Percentiles rank a stretch among this genome's conserved stretches.
phyloP scores from a whole-genome alignment of 192 early-diverging fungal genomes.

The Powellomyces hirtus region DNA sequence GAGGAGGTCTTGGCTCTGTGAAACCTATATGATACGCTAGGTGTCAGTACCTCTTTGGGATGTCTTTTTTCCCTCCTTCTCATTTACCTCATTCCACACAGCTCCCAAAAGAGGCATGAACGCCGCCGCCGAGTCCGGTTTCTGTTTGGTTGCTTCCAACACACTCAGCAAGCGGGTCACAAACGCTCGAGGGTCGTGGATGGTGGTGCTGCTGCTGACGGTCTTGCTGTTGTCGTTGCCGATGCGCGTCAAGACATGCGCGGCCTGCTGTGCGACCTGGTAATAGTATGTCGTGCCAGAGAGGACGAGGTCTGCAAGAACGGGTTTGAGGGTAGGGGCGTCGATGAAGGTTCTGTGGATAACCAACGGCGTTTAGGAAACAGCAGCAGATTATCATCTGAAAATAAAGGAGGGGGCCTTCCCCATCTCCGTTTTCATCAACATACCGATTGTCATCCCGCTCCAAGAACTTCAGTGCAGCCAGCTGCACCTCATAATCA shows the following conservation, averaged over 20 bases:
- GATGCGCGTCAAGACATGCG: slow-evolving; percentile 3
- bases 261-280: slow-evolving; percentile 19
- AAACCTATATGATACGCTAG: too few species aligned
- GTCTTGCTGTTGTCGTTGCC: slow-evolving; percentile 25
- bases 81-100: background rate
- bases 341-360: too few species aligned
- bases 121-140: background rate
- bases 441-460: background rate
- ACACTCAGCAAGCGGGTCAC: background rate
- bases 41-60: background rate
- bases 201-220: background rate
- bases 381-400: slow-evolving; percentile 30
- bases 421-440: background rate
- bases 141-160: background rate
- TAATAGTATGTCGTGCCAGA: slow-evolving; percentile 6
- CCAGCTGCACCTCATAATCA: slow-evolving; percentile 68
- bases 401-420: slow-evolving; percentile 6
- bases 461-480: slow-evolving; percentile 45
- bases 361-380: too few species aligned
- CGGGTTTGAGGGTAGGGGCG: too few species aligned
- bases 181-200: background rate
- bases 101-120: background rate
- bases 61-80: too few species aligned
- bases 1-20: background rate
- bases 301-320: slow-evolving; percentile 31